A percentile compares a stretch with the other conserved stretches of the same genome.
These are phyloP conservation scores for Daldinia eschscholtzii DNA, from an alignment of 2,329 filamentous ascomycete genomes.

Conservation along the genomic window DNA sequence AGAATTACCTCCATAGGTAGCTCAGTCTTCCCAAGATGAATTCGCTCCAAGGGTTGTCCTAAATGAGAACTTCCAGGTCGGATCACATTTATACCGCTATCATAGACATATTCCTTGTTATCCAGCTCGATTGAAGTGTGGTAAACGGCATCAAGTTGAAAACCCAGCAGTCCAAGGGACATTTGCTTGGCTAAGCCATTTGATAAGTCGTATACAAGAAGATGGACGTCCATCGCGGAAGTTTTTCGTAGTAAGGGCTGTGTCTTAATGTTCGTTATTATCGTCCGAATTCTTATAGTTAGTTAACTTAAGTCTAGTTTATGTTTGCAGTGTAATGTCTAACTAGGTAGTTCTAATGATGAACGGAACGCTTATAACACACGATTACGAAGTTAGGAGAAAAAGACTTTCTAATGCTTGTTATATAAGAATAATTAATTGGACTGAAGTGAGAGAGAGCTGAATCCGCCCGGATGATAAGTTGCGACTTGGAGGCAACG, in stretches of 20 bases:
- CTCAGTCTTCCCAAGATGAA: slow-evolving; percentile 81
- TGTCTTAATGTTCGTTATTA: neutral
- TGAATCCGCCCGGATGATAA: slow-evolving; percentile 4
- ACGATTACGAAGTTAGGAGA: no score
- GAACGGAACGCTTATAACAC: neutral
- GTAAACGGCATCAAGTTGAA: slow-evolving; percentile 89
- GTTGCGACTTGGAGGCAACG: slow-evolving; percentile 24
- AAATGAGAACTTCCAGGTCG: slow-evolving; percentile 87
- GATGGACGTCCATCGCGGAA: slow-evolving; percentile 75
- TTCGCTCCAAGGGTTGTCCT: slow-evolving; percentile 81
- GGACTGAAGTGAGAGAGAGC: neutral
- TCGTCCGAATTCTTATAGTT: slow-evolving; percentile 1
- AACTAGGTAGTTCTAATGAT: neutral
- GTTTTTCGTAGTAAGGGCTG: neutral
- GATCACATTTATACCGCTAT: slow-evolving; percentile 86
- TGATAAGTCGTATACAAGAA: slow-evolving; percentile 85
- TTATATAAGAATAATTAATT: neutral
- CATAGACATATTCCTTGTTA: slow-evolving; percentile 91
- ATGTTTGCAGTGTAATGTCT: neutral
- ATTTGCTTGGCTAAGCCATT: slow-evolving; percentile 68
- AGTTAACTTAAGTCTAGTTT: neutral
- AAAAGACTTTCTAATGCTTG: neutral
- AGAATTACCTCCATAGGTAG: slow-evolving; percentile 84
- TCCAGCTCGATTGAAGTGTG: slow-evolving; percentile 91
- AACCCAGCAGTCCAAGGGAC: slow-evolving; percentile 65